A percentile compares a stretch with the other conserved stretches of the same genome.
phyloP scores from a whole-genome alignment of 805 yeast genomes.

The Dipodascopsis tothii region DNA sequence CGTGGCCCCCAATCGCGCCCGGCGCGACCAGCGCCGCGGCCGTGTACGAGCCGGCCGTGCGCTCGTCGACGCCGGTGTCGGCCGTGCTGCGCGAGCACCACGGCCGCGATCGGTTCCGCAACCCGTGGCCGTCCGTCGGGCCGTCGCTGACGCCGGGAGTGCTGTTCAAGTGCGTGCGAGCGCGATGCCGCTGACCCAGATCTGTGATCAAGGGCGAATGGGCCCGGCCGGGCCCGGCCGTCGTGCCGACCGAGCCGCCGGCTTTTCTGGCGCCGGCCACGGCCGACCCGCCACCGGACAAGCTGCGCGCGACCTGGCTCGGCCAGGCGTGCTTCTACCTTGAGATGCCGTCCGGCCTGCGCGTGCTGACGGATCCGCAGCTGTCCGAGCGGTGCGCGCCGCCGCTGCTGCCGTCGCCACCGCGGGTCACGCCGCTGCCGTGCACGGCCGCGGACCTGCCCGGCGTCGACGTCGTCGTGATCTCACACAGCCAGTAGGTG shows the following conservation, averaged over 20 bases:
- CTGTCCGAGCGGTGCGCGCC: slow-evolving; percentile 14
- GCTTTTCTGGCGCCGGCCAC: background rate
- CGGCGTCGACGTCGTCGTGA: slow-evolving; percentile 61
- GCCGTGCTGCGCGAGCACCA: slow-evolving; percentile 7
- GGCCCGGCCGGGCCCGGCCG: slow-evolving; percentile 3
- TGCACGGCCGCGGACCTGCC: slow-evolving; percentile 58
- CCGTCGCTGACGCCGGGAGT: background rate
- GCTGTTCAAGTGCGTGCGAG: slow-evolving; percentile 2
- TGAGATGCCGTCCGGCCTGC: slow-evolving; percentile 16
- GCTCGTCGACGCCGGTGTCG: slow-evolving; percentile 5
- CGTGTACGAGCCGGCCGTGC: slow-evolving; percentile 1
- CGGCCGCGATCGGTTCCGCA: slow-evolving; percentile 4
- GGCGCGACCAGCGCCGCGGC: no score
- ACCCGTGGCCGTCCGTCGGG: slow-evolving; percentile 15
- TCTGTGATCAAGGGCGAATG: slow-evolving; percentile 8
- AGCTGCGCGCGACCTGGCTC: slow-evolving; percentile 17
- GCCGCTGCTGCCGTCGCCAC: slow-evolving; percentile 50
- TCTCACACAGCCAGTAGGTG: slow-evolving; percentile 68
- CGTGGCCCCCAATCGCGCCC: no score
- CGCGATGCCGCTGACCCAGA: no score
- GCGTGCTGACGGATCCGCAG: slow-evolving; percentile 12
- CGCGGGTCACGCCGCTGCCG: slow-evolving; percentile 71
- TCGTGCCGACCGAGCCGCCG: background rate
- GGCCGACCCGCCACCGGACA: background rate
- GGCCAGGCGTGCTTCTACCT: slow-evolving; percentile 15